Evolutionary conservation across 345 rosid genomes (phyloP).

Genomic region (Populus pruinosa): DNA sequence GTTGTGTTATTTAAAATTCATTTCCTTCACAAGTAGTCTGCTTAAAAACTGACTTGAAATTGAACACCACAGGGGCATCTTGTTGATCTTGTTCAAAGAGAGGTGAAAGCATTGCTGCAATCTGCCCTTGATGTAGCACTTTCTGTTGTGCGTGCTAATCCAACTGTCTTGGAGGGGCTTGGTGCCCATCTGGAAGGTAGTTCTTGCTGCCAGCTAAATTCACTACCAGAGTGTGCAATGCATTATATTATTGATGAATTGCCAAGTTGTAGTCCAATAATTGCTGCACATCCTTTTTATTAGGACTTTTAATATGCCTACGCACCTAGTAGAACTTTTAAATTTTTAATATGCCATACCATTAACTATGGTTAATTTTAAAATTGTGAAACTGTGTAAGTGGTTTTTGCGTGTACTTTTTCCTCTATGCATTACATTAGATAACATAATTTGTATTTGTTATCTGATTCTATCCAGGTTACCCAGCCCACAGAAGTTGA

Average conservation of each 20-base stretch:
- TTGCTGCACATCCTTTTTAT: neutral
- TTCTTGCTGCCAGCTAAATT: neutral
- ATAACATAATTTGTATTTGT: neutral
- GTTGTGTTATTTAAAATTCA: neutral
- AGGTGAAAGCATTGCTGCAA: slow-evolving; percentile 71
- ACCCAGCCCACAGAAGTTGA: neutral
- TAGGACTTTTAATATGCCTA: neutral
- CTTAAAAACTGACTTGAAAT: slow-evolving; percentile 14
- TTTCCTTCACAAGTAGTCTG: neutral
- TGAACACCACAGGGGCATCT: slow-evolving; percentile 63
- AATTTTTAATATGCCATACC: neutral
- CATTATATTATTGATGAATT: neutral
- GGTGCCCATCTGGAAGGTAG: slow-evolving; percentile 95
- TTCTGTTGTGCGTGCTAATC: slow-evolving; percentile 77
- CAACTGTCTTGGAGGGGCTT: slow-evolving; percentile 80
- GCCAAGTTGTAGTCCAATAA: neutral
- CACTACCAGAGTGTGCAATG: neutral
- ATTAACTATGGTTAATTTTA: neutral
- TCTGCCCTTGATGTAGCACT: slow-evolving; percentile 73
- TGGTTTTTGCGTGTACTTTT: neutral
- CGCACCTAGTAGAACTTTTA: no score
- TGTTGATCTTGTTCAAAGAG: slow-evolving; percentile 86
- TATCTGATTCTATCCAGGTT: neutral
- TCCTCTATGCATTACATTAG: neutral
- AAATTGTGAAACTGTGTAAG: neutral